Evolutionary conservation across 768 basidiomycete species (phyloP).

Genomic region (Coprinopsis marcescibilis): DNA sequence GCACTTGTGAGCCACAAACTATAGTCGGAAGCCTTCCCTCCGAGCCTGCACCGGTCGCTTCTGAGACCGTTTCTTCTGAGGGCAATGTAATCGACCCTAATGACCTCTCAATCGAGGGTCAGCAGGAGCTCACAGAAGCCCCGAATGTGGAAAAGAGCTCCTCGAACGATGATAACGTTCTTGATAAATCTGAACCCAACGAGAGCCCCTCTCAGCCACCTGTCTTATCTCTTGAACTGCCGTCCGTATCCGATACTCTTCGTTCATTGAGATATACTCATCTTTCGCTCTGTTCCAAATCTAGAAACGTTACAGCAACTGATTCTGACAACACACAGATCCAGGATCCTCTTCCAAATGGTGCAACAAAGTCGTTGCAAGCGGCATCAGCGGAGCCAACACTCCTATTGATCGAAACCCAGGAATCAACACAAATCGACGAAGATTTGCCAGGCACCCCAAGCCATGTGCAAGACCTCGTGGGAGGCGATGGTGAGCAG

Average conservation of each 20-base stretch:
- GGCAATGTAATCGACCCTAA: too few species aligned
- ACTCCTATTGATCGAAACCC: constrained; percentile 39
- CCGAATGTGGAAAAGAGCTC: background rate
- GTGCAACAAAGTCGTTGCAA: constrained; percentile 30
- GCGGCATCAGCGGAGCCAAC: constrained; percentile 48
- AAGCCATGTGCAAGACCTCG: constrained; percentile 9
- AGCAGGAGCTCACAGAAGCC: too few species aligned
- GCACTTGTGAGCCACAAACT: background rate
- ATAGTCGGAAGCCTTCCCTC: too few species aligned
- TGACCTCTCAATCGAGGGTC: too few species aligned
- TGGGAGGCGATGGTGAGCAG: constrained; percentile 6
- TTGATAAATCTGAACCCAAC: constrained; percentile 24
- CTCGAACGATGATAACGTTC: constrained; percentile 1
- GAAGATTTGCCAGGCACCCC: constrained; percentile 17
- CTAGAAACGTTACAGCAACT: constrained; percentile 43
- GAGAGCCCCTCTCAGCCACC: constrained; percentile 24
- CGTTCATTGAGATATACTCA: constrained; percentile 35
- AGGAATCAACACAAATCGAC: constrained; percentile 17
- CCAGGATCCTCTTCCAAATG: constrained; percentile 16
- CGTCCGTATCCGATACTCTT: constrained; percentile 45
- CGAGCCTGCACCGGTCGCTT: too few species aligned
- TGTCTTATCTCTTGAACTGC: constrained; percentile 31
- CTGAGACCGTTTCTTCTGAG: too few species aligned
- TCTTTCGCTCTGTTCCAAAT: constrained; percentile 26
- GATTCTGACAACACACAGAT: constrained; percentile 42